Evolutionary conservation across 352 stramenopile genomes (phyloP).

Genomic region (Chrysophaeum taylorii): DNA sequence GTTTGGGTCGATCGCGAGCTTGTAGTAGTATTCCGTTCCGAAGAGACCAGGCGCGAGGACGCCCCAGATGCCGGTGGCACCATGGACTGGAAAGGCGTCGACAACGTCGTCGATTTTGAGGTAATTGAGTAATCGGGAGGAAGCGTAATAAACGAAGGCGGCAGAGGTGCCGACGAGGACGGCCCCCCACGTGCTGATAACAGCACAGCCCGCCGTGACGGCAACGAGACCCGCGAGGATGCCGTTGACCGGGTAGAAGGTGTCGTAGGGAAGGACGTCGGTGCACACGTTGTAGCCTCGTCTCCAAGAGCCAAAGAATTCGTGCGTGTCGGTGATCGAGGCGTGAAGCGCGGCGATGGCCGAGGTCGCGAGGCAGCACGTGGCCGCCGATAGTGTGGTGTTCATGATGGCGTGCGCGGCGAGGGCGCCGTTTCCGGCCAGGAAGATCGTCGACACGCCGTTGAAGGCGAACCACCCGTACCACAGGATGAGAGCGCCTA

Average conservation of each 20-base stretch:
- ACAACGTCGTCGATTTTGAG: conserved; percentile 34
- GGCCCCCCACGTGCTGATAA: conserved; percentile 20
- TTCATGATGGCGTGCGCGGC: neutral
- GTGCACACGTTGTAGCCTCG: too few species aligned
- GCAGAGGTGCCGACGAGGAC: conserved; percentile 18
- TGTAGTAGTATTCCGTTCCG: too few species aligned
- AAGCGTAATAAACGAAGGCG: conserved; percentile 13
- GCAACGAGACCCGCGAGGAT: conserved; percentile 22
- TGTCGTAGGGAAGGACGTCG: conserved; percentile 19
- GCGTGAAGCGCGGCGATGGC: conserved; percentile 22
- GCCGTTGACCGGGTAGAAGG: too few species aligned
- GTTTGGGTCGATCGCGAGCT: too few species aligned
- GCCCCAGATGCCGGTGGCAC: too few species aligned
- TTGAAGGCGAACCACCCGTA: too few species aligned
- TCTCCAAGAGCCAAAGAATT: too few species aligned
- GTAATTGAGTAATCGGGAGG: conserved; percentile 26
- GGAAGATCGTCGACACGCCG: too few species aligned
- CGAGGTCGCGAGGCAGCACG: neutral
- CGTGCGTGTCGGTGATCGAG: conserved; percentile 38
- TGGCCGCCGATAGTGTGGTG: neutral
- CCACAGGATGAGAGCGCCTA: conserved; percentile 40
- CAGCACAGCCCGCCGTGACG: conserved; percentile 23
- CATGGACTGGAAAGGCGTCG: conserved; percentile 23
- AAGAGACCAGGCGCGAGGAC: too few species aligned
- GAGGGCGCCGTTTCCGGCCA: neutral